phyloP scores from a whole-genome alignment of 1,139 yeast species.

The Sugiyamaella neomexicana region DNA sequence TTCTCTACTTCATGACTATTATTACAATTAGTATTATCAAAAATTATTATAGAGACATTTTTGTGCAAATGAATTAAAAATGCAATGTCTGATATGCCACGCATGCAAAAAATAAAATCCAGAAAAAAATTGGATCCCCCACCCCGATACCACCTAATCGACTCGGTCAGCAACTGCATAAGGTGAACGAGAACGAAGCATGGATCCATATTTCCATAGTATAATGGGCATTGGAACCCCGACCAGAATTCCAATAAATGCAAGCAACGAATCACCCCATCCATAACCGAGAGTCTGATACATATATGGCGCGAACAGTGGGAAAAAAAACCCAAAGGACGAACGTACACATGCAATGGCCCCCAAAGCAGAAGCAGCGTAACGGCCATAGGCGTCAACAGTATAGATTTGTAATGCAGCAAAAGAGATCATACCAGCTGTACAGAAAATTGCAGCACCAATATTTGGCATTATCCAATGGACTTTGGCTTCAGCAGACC shows the following conservation, averaged over 20 bases:
- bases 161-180: conserved; percentile 21
- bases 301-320: conserved; percentile 38
- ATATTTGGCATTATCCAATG: conserved; percentile 58
- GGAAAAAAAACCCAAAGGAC: conserved; percentile 55
- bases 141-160: not conserved
- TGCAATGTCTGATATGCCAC: no score
- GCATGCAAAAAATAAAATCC: no score
- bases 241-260: conserved; percentile 48
- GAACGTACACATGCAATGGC: conserved; percentile 62
- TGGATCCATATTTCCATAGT: conserved; percentile 52
- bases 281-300: conserved; percentile 50
- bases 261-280: conserved; percentile 62
- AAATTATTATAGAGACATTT: not conserved
- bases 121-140: no score
- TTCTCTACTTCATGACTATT: no score
- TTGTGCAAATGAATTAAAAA: not conserved
- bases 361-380: conserved; percentile 57
- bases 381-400: conserved; percentile 62
- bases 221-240: conserved; percentile 58
- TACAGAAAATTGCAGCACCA: conserved; percentile 54
- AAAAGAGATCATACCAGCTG: conserved; percentile 56
- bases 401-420: conserved; percentile 58
- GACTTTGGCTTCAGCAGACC: conserved; percentile 53
- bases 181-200: conserved; percentile 39
- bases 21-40: no score